A percentile compares a stretch with the other conserved stretches of the same genome.
phyloP scores from a whole-genome alignment of 768 basidiomycete genomes.

The Scleroderma bovista region DNA sequence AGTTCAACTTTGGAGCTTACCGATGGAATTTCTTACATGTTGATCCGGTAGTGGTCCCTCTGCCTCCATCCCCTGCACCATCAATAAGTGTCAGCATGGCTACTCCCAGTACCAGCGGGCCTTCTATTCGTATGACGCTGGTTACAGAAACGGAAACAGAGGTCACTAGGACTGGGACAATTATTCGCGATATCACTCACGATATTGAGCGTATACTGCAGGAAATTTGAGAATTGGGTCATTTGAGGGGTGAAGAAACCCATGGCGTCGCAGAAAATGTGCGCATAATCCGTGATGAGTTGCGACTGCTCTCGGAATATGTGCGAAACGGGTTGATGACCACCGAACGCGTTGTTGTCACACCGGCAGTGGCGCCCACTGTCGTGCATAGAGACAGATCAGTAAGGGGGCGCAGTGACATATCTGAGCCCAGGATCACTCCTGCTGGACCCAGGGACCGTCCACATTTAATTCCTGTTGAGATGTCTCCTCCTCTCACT shows the following conservation, averaged over 20 bases:
- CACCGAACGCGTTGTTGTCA: conserved; percentile 12
- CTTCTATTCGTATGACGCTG: conserved; percentile 44
- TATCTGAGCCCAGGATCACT: conserved; percentile 28
- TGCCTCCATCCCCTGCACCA: conserved; percentile 27
- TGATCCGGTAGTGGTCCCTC: conserved; percentile 27
- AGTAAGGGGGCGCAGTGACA: conserved; percentile 38
- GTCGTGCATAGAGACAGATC: conserved; percentile 35
- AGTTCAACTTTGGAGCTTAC: conserved; percentile 14
- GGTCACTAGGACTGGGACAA: conserved; percentile 34
- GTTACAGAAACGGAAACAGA: conserved; percentile 39
- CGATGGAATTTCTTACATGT: conserved; percentile 9
- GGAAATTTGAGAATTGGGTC: conserved; percentile 59
- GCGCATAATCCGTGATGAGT: conserved; percentile 61
- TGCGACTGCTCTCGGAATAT: conserved; percentile 57
- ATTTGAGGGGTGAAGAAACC: conserved; percentile 55
- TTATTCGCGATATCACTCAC: conserved; percentile 48
- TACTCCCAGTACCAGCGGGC: conserved; percentile 41
- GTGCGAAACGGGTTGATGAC: conserved; percentile 37
- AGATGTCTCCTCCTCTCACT: conserved; percentile 40
- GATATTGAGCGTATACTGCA: conserved; percentile 48
- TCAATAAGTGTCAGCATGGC: conserved; percentile 45
- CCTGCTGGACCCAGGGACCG: conserved; percentile 23
- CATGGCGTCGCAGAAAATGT: conserved; percentile 63
- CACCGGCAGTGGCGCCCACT: conserved; percentile 2
- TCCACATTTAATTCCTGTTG: conserved; percentile 25